Evolutionary conservation across 805 yeast species (phyloP).

Genomic region (Wickerhamiella azyma): DNA sequence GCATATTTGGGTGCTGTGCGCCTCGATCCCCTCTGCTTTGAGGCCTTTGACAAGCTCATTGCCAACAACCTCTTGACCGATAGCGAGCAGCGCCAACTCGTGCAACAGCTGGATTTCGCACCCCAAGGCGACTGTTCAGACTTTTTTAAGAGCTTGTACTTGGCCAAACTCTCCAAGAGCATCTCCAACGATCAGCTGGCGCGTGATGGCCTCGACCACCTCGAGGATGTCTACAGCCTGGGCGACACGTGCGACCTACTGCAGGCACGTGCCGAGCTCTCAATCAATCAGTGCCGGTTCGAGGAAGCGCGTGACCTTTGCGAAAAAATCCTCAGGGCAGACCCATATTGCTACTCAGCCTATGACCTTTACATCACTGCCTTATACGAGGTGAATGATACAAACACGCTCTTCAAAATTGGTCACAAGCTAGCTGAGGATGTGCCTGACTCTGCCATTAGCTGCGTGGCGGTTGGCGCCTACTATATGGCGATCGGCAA

Average conservation of each 20-base stretch:
- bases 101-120: constrained; percentile 50
- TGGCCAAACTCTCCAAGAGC: constrained; percentile 39
- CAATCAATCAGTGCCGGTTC: constrained; percentile 65
- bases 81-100: constrained; percentile 37
- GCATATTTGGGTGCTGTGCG: constrained; percentile 74
- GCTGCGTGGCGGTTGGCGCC: constrained; percentile 89
- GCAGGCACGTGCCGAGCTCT: constrained; percentile 51
- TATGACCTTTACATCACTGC: constrained; percentile 74
- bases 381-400: constrained; percentile 69
- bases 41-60: constrained; percentile 73
- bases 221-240: constrained; percentile 60
- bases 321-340: constrained; percentile 36
- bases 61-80: constrained; percentile 66
- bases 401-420: constrained; percentile 61
- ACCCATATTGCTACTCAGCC: constrained; percentile 56
- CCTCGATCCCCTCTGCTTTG: constrained; percentile 84
- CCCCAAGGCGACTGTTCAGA: constrained; percentile 67
- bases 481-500: constrained; percentile 68
- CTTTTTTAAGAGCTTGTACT: constrained; percentile 60
- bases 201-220: constrained; percentile 49
- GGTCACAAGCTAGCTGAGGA: constrained; percentile 79
- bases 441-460: constrained; percentile 65
- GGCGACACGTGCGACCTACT: constrained; percentile 52
- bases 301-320: constrained; percentile 63
- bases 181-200: constrained; percentile 45